Evolutionary conservation across 371 early-diverging fungal species (phyloP).

Genomic region (Thermomucor indicae-seudaticae): DNA sequence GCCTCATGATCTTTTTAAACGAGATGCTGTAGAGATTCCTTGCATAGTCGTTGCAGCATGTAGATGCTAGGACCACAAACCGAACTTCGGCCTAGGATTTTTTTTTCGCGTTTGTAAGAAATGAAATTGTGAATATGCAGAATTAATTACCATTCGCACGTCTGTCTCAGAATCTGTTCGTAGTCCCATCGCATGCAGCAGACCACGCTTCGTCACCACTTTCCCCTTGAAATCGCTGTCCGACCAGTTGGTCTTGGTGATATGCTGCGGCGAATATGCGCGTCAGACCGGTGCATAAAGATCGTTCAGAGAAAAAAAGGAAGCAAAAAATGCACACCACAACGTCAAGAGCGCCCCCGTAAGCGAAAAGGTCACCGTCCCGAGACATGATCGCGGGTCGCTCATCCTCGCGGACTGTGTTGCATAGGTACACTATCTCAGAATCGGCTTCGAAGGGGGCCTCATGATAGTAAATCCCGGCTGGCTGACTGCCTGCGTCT

Average conservation of each 20-base stretch:
- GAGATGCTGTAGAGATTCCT: background rate
- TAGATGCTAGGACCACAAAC: constrained; percentile 4
- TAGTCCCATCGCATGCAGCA: too few species aligned
- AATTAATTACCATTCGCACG: too few species aligned
- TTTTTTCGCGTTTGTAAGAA: too few species aligned
- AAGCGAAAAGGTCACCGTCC: constrained; percentile 7
- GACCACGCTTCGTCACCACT: background rate
- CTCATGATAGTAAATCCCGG: background rate
- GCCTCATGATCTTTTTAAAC: background rate
- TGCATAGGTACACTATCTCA: constrained; percentile 3
- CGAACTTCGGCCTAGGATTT: background rate
- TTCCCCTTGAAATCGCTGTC: background rate
- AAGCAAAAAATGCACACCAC: too few species aligned
- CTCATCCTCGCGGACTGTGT: background rate
- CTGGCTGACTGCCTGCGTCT: too few species aligned
- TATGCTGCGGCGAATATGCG: too few species aligned
- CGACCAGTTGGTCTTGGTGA: background rate
- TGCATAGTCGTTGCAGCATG: constrained; percentile 11
- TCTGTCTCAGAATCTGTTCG: too few species aligned
- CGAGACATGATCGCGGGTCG: constrained; percentile 3
- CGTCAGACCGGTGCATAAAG: too few species aligned
- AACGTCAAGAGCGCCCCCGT: constrained; percentile 5
- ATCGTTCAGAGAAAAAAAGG: too few species aligned
- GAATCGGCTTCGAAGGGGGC: constrained; percentile 6
- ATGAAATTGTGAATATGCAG: too few species aligned